These are phyloP conservation scores for Cinnamomum micranthum DNA, from an alignment of 164 flowering plant genomes.

Conservation along the genomic window DNA sequence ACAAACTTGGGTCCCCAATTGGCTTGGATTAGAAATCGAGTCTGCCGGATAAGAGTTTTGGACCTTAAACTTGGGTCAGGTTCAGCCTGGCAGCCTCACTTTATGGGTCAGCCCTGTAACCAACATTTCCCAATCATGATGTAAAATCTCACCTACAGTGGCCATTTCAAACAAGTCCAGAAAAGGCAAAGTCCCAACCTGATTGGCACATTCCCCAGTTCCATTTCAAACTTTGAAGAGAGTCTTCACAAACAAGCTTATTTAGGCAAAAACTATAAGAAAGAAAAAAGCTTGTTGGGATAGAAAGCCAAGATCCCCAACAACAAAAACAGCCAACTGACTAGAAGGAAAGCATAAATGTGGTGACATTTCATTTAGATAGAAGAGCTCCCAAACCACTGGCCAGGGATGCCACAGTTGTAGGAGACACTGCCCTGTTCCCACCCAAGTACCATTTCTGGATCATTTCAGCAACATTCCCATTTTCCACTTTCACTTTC, in stretches of 20 bases:
- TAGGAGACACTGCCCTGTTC: constrained; percentile 60
- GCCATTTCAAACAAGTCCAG: not conserved
- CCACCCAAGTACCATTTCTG: constrained; percentile 94
- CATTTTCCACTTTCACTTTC: constrained; percentile 66
- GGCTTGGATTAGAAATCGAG: too few relatives aligned
- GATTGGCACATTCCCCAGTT: not conserved
- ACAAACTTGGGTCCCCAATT: too few relatives aligned
- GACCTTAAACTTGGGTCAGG: too few relatives aligned
- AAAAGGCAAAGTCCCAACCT: not conserved
- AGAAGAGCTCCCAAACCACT: constrained; percentile 42
- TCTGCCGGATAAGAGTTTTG: too few relatives aligned
- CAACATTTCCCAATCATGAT: too few relatives aligned
- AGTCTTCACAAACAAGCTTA: constrained; percentile 3
- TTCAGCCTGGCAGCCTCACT: too few relatives aligned
- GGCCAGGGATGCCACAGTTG: constrained; percentile 68
- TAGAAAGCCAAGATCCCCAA: not conserved
- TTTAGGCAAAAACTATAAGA: not conserved
- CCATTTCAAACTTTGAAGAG: not conserved
- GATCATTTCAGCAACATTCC: constrained; percentile 74
- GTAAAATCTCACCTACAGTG: too few relatives aligned
- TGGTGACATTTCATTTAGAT: constrained; percentile 21
- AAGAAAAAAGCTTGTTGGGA: not conserved
- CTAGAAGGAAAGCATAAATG: not conserved
- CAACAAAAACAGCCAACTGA: not conserved
- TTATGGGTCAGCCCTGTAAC: too few relatives aligned